phyloP scores from a whole-genome alignment of 495 filamentous ascomycete genomes.

The Annulohypoxylon maeteangense region DNA sequence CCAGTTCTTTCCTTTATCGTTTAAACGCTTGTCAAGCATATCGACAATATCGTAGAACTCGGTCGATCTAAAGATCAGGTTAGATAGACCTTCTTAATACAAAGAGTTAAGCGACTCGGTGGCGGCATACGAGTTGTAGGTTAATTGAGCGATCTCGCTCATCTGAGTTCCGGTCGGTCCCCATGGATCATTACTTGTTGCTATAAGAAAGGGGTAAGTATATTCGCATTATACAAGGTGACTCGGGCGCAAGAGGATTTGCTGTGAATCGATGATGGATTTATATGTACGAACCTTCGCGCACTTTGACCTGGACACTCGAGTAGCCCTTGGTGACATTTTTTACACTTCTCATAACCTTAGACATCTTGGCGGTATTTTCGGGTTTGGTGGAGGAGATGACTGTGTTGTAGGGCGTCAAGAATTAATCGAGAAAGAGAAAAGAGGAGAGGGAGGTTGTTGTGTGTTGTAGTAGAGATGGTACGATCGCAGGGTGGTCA shows the following conservation, averaged over 20 bases:
- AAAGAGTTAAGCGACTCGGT: not conserved
- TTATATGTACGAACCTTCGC: conserved; percentile 81
- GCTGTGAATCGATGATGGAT: not conserved
- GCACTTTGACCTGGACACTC: conserved; percentile 95
- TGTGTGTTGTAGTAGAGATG: conserved; percentile 26
- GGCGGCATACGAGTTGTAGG: conserved; percentile 86
- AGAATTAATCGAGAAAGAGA: conserved; percentile 4
- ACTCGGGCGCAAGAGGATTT: not conserved
- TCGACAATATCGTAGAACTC: conserved; percentile 99
- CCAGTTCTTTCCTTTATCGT: conserved; percentile 99
- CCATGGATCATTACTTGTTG: conserved; percentile 99
- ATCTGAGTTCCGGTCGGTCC: conserved; percentile 98
- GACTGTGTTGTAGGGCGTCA: conserved; percentile 6
- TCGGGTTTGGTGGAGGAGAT: conserved; percentile 5
- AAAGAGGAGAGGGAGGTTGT: conserved; percentile 7
- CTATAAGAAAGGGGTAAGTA: conserved; percentile 60
- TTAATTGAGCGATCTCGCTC: conserved; percentile 97
- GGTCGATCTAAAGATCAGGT: conserved; percentile 69
- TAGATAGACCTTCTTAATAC: conserved; percentile 5
- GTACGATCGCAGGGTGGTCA: conserved; percentile 34
- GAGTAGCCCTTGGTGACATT: conserved; percentile 99
- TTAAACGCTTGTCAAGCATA: conserved; percentile 98
- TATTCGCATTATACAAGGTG: conserved; percentile 4
- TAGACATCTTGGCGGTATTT: conserved; percentile 77
- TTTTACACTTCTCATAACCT: conserved; percentile 97